phyloP scores from a whole-genome alignment of 345 rosid species.

The Populus nigra region DNA sequence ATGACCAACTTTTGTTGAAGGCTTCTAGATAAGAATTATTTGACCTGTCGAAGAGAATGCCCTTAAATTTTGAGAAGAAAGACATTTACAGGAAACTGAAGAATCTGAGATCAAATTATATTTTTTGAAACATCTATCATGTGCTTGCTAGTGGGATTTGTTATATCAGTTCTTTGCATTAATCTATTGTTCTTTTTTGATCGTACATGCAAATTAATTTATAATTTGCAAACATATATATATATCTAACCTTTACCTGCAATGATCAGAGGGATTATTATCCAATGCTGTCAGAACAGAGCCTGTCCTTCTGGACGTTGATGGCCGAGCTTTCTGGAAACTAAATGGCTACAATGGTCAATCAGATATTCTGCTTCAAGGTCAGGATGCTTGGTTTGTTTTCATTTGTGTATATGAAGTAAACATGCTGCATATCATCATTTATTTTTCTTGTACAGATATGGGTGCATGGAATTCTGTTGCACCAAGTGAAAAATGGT shows the following conservation, averaged over 20 bases:
- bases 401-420: background rate
- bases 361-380: slow-evolving; percentile 63
- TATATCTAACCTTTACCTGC: slow-evolving; percentile 4
- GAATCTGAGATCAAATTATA: background rate
- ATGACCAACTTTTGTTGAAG: background rate
- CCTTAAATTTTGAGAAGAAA: slow-evolving; percentile 1
- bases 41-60: background rate
- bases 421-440: background rate
- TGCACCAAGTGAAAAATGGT: slow-evolving; percentile 59
- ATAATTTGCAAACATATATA: background rate
- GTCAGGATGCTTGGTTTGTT: slow-evolving; percentile 32
- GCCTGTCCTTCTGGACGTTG: slow-evolving; percentile 44
- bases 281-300: slow-evolving; percentile 68
- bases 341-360: slow-evolving; percentile 41
- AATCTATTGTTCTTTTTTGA: too few species aligned
- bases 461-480: slow-evolving; percentile 35
- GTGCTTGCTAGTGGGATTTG: background rate
- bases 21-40: background rate
- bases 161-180: background rate
- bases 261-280: slow-evolving; percentile 44
- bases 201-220: background rate
- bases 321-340: slow-evolving; percentile 65
- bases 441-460: slow-evolving; percentile 35
- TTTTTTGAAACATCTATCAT: background rate
- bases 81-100: background rate